phyloP scores from a whole-genome alignment of 1,284 basidiomycete genomes.

The Cutaneotrichosporon cutaneum region DNA sequence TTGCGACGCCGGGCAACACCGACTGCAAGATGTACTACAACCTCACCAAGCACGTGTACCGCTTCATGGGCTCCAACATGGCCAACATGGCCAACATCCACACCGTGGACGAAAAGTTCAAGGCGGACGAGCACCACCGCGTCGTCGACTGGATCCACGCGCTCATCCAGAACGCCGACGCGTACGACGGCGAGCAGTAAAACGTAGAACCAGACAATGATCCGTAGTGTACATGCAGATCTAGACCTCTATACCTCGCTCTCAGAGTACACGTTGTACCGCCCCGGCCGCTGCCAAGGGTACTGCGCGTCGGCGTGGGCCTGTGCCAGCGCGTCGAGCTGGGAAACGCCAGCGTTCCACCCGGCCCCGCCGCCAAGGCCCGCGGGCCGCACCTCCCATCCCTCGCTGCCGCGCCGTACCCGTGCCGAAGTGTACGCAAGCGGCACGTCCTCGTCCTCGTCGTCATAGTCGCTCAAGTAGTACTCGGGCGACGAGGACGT shows the following conservation, averaged over 20 bases:
- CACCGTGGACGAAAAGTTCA: conserved; percentile 48
- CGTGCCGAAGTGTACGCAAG: conserved; percentile 20
- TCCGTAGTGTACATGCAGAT: conserved; percentile 9
- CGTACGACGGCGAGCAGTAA: conserved; percentile 44
- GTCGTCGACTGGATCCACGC: conserved; percentile 46
- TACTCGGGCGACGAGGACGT: conserved; percentile 43
- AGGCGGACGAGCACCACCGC: conserved; percentile 36
- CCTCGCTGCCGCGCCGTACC: conserved; percentile 71
- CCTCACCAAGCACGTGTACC: conserved; percentile 48
- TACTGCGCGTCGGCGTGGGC: conserved; percentile 8
- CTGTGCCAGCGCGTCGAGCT: not conserved
- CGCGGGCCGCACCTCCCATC: conserved; percentile 63
- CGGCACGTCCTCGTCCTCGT: conserved; percentile 32
- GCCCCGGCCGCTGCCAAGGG: conserved; percentile 25
- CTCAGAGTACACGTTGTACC: conserved; percentile 22
- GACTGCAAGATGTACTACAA: conserved; percentile 53
- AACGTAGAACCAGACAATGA: not conserved
- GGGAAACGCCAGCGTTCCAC: not conserved
- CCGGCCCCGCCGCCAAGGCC: conserved; percentile 2
- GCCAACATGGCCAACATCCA: conserved; percentile 30
- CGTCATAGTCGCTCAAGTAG: conserved; percentile 52
- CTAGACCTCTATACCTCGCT: conserved; percentile 15
- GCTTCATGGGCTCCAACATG: conserved; percentile 40
- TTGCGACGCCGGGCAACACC: conserved; percentile 32
- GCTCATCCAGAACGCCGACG: conserved; percentile 49